Conservation (phyloP, 129 eudicot genomes). For the Arctium lappa region DNA sequence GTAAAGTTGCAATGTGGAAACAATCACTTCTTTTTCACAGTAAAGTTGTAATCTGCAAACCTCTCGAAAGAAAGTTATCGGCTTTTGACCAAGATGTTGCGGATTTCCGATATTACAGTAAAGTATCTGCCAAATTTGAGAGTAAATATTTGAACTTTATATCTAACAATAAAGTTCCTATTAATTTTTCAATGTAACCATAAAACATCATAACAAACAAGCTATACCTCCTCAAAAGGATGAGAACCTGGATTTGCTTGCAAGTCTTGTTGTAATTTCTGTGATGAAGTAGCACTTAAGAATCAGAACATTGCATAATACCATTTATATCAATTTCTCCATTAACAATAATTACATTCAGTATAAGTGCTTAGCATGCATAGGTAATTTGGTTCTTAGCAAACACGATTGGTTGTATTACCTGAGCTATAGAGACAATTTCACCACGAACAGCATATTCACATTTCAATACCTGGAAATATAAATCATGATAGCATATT, state of each 20-base stretch:
- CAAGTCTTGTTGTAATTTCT: constrained; percentile 78
- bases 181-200: not conserved
- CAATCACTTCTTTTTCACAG: not conserved
- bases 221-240: constrained; percentile 78
- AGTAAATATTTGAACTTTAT: not conserved
- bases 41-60: constrained; percentile 21
- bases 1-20: not conserved
- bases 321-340: not conserved
- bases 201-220: not conserved
- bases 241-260: constrained; percentile 71
- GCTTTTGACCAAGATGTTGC: constrained; percentile 93
- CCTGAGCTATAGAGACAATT: constrained; percentile 88
- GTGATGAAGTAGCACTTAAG: constrained; percentile 12
- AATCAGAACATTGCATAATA: not conserved
- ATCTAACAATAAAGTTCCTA: not conserved
- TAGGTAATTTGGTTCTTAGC: not conserved
- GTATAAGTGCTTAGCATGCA: not conserved
- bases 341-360: not conserved
- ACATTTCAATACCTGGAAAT: constrained; percentile 75
- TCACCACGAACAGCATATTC: constrained; percentile 99
- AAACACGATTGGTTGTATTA: constrained; percentile 1
- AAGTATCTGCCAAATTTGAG: constrained; percentile 52
- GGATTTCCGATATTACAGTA: constrained; percentile 98
- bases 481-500: constrained; percentile 44
- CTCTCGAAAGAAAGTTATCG: constrained; percentile 94